Base-by-base conservation (phyloP, 495 filamentous ascomycete species). In the Hypoxylon rickii region DNA sequence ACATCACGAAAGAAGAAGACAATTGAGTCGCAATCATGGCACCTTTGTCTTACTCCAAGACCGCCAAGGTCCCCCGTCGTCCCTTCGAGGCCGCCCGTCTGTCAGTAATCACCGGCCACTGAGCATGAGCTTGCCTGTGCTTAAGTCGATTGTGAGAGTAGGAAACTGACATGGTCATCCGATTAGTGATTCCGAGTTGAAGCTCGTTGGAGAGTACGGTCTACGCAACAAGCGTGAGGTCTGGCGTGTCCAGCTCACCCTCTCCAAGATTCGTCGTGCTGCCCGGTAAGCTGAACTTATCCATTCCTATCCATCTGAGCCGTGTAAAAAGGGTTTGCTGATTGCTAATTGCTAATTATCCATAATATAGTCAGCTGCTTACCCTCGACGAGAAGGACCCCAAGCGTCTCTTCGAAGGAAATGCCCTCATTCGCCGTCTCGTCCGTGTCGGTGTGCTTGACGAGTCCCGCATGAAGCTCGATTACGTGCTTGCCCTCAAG, bases 191-290 rank as follows among this genome's bases (percentile, higher is more conserved):
- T 89, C 92, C 70, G 94, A 98, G 80, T 81, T 98, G 80, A 98
- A 97, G 87, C 86, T 91, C 77, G 94, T 98, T 70, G 94, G 94
- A 78, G 94, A 97, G 83, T 98, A 92, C 81, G 94, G 94, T 76
- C 89, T 98, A 61, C 86, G 90, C 75, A 98, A 98, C 87, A 98
- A 98, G 91, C 93, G 94, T 80, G 94, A 98, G 83, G 95, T 98
- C 68, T 98, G 94, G 94, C 90, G 94, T 79, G 94, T 98, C 70
- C 87, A 90, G 86, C 89, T 97, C 77, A 96, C 92, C 58, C 90
- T 98, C 64, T 98, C 94, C 79, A 98, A 98, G 87, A 97, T 98
- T 71, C 92, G 94, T 90, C 95, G 94, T 95, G 94, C 94, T 86
- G 94, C 94, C 76, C 94, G 94, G 92, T 96, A 90, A 73, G 87